Evolutionary conservation across 1,139 yeast genomes (phyloP).

Genomic region (Blastobotrys indianensis): DNA sequence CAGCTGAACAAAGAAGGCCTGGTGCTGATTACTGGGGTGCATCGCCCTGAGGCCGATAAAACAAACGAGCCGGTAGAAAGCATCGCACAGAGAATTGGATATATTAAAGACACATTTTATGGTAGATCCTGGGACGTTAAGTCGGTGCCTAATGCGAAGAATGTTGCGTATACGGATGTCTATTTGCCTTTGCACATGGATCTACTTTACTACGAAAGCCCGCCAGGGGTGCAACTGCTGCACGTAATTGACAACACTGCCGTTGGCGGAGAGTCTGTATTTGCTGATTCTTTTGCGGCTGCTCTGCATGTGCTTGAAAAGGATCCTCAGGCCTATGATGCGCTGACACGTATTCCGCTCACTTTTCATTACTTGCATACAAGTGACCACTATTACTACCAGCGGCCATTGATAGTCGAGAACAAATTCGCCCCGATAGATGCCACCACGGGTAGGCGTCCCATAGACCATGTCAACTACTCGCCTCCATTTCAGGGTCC

Average conservation of each 20-base stretch:
- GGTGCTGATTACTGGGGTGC: conserved; percentile 50
- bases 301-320: conserved; percentile 47
- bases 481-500: conserved; percentile 89
- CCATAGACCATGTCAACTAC: conserved; percentile 58
- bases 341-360: conserved; percentile 57
- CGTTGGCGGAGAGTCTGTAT: conserved; percentile 64
- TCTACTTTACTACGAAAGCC: conserved; percentile 70
- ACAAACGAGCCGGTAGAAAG: conserved; percentile 32
- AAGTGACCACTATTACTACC: conserved; percentile 57
- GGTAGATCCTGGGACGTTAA: conserved; percentile 70
- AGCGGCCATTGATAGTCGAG: conserved; percentile 63
- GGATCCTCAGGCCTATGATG: conserved; percentile 62
- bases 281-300: conserved; percentile 71
- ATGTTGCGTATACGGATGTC: conserved; percentile 65
- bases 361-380: conserved; percentile 66
- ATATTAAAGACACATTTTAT: conserved; percentile 66
- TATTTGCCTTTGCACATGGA: conserved; percentile 79
- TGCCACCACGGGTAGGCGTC: conserved; percentile 29
- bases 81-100: conserved; percentile 61
- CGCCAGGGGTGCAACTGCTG: conserved; percentile 73
- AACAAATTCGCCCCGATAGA: conserved; percentile 36
- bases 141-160: conserved; percentile 55
- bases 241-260: conserved; percentile 62
- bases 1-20: conserved; percentile 56
- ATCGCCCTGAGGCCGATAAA: conserved; percentile 33